Evolutionary conservation across 1,284 basidiomycete species (phyloP).

Genomic region (Rugosomyces carneus): DNA sequence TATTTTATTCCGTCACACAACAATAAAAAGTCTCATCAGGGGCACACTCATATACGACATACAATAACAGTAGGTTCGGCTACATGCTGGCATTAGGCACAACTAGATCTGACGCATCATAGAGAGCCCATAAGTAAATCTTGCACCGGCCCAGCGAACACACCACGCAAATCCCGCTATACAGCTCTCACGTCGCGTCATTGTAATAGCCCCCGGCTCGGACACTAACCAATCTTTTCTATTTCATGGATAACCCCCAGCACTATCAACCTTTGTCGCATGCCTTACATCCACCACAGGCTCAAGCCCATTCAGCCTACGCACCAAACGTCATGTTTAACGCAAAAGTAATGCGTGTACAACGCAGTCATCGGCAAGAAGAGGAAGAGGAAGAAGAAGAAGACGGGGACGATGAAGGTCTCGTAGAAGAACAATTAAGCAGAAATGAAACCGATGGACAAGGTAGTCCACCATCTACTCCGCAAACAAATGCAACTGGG

Average conservation of each 20-base stretch:
- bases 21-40: slow-evolving; percentile 19
- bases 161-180: neutral
- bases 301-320: slow-evolving; percentile 30
- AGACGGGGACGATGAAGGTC: slow-evolving; percentile 63
- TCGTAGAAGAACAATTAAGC: slow-evolving; percentile 61
- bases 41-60: slow-evolving; percentile 11
- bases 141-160: neutral
- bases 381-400: slow-evolving; percentile 56
- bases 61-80: slow-evolving; percentile 11
- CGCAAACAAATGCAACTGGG: slow-evolving; percentile 25
- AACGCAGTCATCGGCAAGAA: slow-evolving; percentile 19
- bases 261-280: slow-evolving; percentile 75
- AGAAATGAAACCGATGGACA: slow-evolving; percentile 28
- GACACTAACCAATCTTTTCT: neutral
- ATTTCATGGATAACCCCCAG: slow-evolving; percentile 64
- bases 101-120: slow-evolving; percentile 6
- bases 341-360: slow-evolving; percentile 20
- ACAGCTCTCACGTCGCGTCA: neutral
- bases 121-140: slow-evolving; percentile 2
- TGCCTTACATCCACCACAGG: slow-evolving; percentile 55
- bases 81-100: slow-evolving; percentile 5
- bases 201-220: neutral
- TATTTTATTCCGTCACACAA: slow-evolving; percentile 17
- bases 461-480: slow-evolving; percentile 25
- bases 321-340: slow-evolving; percentile 21